These are phyloP conservation scores for Trichosporon sp. DNA, from an alignment of 1,284 basidiomycete genomes.

Conservation along the genomic window DNA sequence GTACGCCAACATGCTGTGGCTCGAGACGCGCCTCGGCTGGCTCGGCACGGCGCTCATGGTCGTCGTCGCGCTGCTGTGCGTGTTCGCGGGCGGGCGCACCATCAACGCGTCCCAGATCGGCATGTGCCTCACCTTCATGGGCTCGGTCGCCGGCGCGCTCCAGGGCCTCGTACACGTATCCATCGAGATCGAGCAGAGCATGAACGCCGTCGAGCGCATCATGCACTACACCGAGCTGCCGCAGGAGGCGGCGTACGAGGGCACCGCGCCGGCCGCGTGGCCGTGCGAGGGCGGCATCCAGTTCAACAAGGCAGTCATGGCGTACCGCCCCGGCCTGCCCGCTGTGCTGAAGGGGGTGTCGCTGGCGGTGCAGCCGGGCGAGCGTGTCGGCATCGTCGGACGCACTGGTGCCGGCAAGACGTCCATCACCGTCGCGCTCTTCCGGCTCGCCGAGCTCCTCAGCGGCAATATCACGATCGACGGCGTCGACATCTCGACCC, in stretches of 20 bases:
- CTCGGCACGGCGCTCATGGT: conserved; percentile 66
- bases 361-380: conserved; percentile 16
- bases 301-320: conserved; percentile 45
- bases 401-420: conserved; percentile 48
- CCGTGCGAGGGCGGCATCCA: conserved; percentile 33
- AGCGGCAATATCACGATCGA: conserved; percentile 49
- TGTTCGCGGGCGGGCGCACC: conserved; percentile 51
- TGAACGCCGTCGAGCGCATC: conserved; percentile 69
- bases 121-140: background rate
- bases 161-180: conserved; percentile 51
- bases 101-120: conserved; percentile 49
- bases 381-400: conserved; percentile 54
- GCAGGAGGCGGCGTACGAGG: conserved; percentile 62
- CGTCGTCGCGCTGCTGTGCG: conserved; percentile 55
- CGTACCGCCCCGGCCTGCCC: conserved; percentile 52
- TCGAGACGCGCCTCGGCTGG: conserved; percentile 70
- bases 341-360: conserved; percentile 52
- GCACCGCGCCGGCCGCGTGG: conserved; percentile 55
- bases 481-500: conserved; percentile 51
- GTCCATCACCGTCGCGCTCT: conserved; percentile 53
- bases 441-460: conserved; percentile 47
- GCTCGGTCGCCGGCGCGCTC: conserved; percentile 48
- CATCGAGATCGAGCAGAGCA: conserved; percentile 50
- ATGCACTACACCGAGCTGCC: conserved; percentile 58
- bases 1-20: conserved; percentile 56